Percentiles rank a stretch among this genome's conserved stretches.
Evolutionary conservation across 768 basidiomycete species (phyloP).

Genomic region (Leccinum longicurvipes): DNA sequence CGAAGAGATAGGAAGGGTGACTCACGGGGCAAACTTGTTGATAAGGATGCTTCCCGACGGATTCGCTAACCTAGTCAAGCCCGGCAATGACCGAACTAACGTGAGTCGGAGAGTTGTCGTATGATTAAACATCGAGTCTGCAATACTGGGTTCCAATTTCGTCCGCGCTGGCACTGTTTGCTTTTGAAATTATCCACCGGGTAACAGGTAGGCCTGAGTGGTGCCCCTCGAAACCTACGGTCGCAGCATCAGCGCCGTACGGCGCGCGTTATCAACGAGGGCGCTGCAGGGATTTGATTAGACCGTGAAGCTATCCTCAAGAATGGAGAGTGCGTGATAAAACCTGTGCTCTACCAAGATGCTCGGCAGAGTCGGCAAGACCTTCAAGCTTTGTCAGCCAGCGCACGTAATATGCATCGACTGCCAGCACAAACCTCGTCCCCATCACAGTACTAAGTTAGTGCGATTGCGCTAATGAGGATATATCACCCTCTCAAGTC

Average conservation of each 20-base stretch:
- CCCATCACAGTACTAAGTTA: conserved; percentile 1
- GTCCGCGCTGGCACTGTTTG: conserved; percentile 12
- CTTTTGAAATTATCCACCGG: not conserved
- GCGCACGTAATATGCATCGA: conserved; percentile 10
- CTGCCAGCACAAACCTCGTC: not conserved
- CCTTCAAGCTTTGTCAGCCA: too few species aligned
- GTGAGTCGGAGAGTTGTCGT: not conserved
- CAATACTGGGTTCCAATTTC: not conserved
- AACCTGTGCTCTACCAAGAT: not conserved
- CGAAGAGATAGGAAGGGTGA: not conserved
- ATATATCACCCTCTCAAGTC: not conserved
- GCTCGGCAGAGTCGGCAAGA: not conserved
- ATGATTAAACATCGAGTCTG: conserved; percentile 11
- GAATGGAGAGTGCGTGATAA: not conserved
- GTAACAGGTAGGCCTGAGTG: not conserved
- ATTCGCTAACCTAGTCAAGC: not conserved
- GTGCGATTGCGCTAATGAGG: not conserved
- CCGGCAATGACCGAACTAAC: not conserved
- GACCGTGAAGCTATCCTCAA: not conserved
- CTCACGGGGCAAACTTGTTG: conserved; percentile 5
- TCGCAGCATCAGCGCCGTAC: not conserved
- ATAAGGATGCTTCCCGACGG: not conserved
- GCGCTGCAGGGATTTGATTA: not conserved
- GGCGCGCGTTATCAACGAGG: not conserved
- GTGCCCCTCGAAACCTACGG: not conserved